Evolutionary conservation across 768 basidiomycete genomes (phyloP), one percentile per base, ranked within the genome.

Genomic region (Lactarius hengduanensis): DNA sequence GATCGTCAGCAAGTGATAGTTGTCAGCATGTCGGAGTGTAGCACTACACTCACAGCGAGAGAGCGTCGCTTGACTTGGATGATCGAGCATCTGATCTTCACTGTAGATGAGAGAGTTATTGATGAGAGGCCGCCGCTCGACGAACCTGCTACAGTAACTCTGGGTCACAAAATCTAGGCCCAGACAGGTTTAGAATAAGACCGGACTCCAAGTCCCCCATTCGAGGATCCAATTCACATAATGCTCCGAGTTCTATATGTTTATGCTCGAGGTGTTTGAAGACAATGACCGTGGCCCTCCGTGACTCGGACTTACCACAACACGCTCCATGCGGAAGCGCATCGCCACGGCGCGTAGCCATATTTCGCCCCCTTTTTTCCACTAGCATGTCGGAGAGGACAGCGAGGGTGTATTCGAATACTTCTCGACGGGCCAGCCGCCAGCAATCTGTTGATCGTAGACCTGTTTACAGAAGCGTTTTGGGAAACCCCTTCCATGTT

Each of bases 401-500:
- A 20, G 89, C 82, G 34, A 82, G 81, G 36, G 78, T 79, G 0
- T 82, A 89, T 67, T 82, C 78, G 8, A 83, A 88, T 67, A 75
- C 76, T 15, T 90, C 91, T 0, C 90, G 89, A 71, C 86, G 91
- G 50, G 84, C 83, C 34, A 86, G 80, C 69, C 74, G 77, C 26
- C 78, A 78, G n/a, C 66, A 75, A 20, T 65, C 69, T 9, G 8
- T 72, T 18, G 89, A 91, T 28, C 83, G 80, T 56, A 92, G 87
- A 71, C 77, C 79, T 1, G 84, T 87, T 0, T 92, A 85, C 78
- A 92, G 86, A 69, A 82, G 84, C 65, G 87, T 88, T 0, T 77
- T 94, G 28, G 86, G 87, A 59, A 92, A 84, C 66, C 92, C 92
- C 2, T 88, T 89, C 71, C 81, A 82, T 13, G 78, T 92, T 18